A percentile compares a stretch with the other conserved stretches of the same genome.
phyloP scores from a whole-genome alignment of 108 stramenopile genomes.

The Fragilaria crotonensis region DNA sequence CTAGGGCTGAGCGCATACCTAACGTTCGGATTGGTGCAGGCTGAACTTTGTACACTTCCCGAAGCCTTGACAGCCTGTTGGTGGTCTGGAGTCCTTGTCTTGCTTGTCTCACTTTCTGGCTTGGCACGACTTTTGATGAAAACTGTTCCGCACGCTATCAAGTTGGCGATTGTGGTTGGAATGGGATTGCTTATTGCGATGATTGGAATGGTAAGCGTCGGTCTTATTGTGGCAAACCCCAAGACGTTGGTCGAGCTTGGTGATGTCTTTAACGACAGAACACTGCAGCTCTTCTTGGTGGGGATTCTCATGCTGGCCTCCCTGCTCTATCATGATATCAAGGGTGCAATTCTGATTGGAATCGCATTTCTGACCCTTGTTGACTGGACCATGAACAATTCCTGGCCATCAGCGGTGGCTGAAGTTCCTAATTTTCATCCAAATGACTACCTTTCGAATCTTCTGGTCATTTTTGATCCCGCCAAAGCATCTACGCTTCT shows the following conservation, averaged over 20 bases:
- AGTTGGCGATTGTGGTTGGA: constrained; percentile 53
- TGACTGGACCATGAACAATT: constrained; percentile 22
- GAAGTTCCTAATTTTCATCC: constrained; percentile 24
- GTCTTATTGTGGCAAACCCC: constrained; percentile 33
- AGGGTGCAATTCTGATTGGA: constrained; percentile 47
- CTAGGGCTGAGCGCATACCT: constrained; percentile 47
- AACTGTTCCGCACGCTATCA: constrained; percentile 22
- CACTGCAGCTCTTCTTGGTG: constrained; percentile 25
- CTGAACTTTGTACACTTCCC: constrained; percentile 15
- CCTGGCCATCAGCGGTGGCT: constrained; percentile 25
- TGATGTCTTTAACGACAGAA: constrained; percentile 15
- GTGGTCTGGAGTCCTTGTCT: constrained; percentile 22
- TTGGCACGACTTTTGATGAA: constrained; percentile 21
- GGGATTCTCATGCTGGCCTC: constrained; percentile 43
- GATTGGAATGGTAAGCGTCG: constrained; percentile 45
- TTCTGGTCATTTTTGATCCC: constrained; percentile 13
- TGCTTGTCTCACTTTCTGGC: constrained; percentile 19
- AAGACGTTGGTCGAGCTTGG: constrained; percentile 45
- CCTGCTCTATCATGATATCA: constrained; percentile 35
- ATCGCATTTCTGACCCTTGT: constrained; percentile 31
- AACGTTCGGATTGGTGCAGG: constrained; percentile 46
- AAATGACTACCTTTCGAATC: constrained; percentile 15
- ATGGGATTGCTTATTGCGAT: constrained; percentile 55
- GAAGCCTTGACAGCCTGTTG: constrained; percentile 31
- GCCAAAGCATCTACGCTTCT: constrained; percentile 14